phyloP scores from a whole-genome alignment of 371 early-diverging fungal genomes.

The Encephalitozoon hellem region DNA sequence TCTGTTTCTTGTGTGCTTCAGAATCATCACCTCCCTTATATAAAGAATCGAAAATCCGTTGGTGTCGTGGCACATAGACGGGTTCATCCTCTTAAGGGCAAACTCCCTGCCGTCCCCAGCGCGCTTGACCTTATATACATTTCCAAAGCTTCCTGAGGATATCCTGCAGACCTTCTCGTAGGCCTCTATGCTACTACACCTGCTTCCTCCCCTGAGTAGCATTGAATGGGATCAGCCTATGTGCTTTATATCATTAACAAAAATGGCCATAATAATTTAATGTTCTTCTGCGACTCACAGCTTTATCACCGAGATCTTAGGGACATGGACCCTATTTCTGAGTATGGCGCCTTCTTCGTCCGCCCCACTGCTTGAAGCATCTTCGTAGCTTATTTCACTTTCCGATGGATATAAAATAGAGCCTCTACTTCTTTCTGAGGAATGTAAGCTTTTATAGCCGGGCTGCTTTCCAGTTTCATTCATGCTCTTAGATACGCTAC shows the following conservation, averaged over 20 bases:
- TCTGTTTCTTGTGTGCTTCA: neutral
- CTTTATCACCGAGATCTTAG: neutral
- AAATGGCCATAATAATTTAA: neutral
- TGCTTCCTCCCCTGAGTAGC: neutral
- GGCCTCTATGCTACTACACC: neutral
- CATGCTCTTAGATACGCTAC: neutral
- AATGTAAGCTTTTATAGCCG: neutral
- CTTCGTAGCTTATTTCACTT: neutral
- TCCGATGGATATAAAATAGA: neutral
- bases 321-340: neutral
- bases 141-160: slow-evolving; percentile 85
- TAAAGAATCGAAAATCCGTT: slow-evolving; percentile 13
- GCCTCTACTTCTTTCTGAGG: neutral
- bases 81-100: slow-evolving; percentile 11
- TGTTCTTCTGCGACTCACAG: neutral
- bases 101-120: slow-evolving; percentile 57
- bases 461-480: neutral
- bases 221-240: neutral
- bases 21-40: slow-evolving; percentile 23
- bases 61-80: slow-evolving; percentile 15
- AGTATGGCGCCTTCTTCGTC: neutral
- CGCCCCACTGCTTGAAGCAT: neutral
- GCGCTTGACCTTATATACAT: slow-evolving; percentile 69
- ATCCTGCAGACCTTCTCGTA: neutral
- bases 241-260: neutral